These are phyloP conservation scores for Streptanthus diversifolius DNA, from an alignment of 345 rosid species.

Conservation along the genomic window DNA sequence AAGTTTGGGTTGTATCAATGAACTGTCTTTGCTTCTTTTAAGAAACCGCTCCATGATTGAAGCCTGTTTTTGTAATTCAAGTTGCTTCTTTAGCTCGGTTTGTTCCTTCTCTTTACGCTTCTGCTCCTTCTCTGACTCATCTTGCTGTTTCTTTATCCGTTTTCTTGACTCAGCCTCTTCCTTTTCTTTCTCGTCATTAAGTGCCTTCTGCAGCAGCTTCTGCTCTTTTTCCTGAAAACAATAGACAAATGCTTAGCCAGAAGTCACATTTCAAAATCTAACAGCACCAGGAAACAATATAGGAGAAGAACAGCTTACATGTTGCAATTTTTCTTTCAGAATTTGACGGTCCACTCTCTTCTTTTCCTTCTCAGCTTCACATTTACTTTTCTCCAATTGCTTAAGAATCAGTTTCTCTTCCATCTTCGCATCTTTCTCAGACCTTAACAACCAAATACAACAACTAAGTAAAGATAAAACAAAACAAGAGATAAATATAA, in stretches of 20 bases:
- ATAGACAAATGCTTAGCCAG: neutral
- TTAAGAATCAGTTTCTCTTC: slow-evolving; percentile 60
- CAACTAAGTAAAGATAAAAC: neutral
- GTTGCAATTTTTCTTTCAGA: slow-evolving; percentile 57
- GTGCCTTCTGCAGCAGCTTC: slow-evolving; percentile 55
- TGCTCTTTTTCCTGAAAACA: slow-evolving; percentile 68
- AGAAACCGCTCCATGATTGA: slow-evolving; percentile 88
- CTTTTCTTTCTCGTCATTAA: slow-evolving; percentile 56
- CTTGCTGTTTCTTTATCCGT: slow-evolving; percentile 65
- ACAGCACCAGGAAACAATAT: neutral
- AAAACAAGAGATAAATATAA: neutral
- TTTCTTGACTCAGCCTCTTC: slow-evolving; percentile 62
- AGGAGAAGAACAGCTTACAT: slow-evolving; percentile 36
- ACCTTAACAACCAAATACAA: slow-evolving; percentile 36
- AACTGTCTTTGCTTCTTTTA: slow-evolving; percentile 49
- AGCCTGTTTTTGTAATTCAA: slow-evolving; percentile 71
- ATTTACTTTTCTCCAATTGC: slow-evolving; percentile 66
- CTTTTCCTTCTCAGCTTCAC: slow-evolving; percentile 72
- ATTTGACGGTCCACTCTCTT: slow-evolving; percentile 64
- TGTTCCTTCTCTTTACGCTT: slow-evolving; percentile 72
- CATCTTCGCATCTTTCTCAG: slow-evolving; percentile 52
- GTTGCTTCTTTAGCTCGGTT: slow-evolving; percentile 58
- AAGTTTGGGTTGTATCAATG: slow-evolving; percentile 34
- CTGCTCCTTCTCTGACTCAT: slow-evolving; percentile 70
- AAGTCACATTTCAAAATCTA: neutral